Conservation (phyloP, 495 filamentous ascomycete species). For the Tricharina praecox region DNA sequence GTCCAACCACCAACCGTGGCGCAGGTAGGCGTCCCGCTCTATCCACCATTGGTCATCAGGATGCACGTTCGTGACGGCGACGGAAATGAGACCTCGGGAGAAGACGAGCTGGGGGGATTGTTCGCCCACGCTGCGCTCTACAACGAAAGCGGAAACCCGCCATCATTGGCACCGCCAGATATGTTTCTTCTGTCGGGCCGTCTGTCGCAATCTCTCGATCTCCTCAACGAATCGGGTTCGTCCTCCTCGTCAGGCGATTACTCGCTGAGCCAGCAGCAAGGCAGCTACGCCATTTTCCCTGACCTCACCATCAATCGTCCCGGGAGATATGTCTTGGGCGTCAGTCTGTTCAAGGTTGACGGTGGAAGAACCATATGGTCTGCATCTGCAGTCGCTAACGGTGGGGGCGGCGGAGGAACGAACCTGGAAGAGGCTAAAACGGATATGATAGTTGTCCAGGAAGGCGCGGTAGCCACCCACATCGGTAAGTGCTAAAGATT, state of each 20-base stretch:
- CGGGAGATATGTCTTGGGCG: conserved; percentile 21
- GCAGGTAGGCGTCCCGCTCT: conserved; percentile 15
- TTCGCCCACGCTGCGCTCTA: conserved; percentile 24
- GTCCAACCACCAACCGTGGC: conserved; percentile 21
- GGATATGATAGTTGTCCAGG: conserved; percentile 20
- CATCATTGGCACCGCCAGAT: conserved; percentile 21
- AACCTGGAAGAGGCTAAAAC: conserved; percentile 23
- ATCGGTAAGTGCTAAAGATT: conserved; percentile 23
- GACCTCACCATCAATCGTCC: conserved; percentile 22
- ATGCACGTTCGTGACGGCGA: conserved; percentile 22
- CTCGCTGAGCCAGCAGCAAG: conserved; percentile 13
- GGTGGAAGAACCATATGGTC: conserved; percentile 13
- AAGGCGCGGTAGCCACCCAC: conserved; percentile 9
- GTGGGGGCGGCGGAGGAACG: conserved; percentile 13
- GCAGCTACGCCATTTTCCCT: conserved; percentile 24
- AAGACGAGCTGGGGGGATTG: conserved; percentile 22
- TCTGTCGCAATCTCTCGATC: conserved; percentile 21
- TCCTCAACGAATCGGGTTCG: conserved; percentile 13
- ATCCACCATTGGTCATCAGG: conserved; percentile 21
- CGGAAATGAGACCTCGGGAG: conserved; percentile 23
- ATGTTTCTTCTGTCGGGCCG: conserved; percentile 21
- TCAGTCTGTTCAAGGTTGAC: conserved; percentile 25
- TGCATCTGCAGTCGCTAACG: not conserved
- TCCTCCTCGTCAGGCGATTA: not conserved
- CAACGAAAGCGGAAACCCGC: conserved; percentile 14